phyloP scores from a whole-genome alignment of 2,329 filamentous ascomycete genomes.

The Colletotrichum orbiculare region DNA sequence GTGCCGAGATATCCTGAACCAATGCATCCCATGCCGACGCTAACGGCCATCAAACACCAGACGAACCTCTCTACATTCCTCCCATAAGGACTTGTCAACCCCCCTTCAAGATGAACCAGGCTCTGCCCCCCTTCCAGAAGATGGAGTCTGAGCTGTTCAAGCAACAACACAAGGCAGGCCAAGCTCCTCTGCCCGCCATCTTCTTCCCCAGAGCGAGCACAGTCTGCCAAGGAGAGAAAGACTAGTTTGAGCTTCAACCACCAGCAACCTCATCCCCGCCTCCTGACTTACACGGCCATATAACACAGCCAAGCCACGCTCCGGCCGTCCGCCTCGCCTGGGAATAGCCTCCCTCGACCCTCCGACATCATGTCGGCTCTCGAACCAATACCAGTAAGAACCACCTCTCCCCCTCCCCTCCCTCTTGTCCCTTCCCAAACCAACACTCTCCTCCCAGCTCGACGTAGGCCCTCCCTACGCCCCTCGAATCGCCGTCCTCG shows the following conservation, averaged over 20 bases:
- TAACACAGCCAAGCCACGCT: neutral
- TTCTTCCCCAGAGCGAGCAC: constrained; percentile 5
- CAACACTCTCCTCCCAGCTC: neutral
- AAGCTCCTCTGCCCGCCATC: constrained; percentile 8
- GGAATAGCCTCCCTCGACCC: neutral
- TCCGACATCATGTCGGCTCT: constrained; percentile 22
- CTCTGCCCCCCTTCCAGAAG: neutral
- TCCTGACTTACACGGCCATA: neutral
- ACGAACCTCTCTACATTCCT: constrained; percentile 21
- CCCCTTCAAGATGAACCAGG: neutral
- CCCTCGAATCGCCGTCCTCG: constrained; percentile 60
- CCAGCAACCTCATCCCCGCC: too few species aligned
- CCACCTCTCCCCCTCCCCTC: too few species aligned
- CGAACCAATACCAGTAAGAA: constrained; percentile 5
- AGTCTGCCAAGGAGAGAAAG: neutral
- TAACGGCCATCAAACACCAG: constrained; percentile 28
- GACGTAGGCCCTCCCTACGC: constrained; percentile 51
- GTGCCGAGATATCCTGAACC: constrained; percentile 30
- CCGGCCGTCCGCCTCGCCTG: too few species aligned
- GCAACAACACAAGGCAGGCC: too few species aligned
- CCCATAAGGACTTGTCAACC: constrained; percentile 28
- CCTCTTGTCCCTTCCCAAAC: neutral
- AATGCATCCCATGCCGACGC: constrained; percentile 33
- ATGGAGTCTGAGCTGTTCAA: neutral
- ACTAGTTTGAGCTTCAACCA: too few species aligned